These are phyloP conservation scores for Yamadazyma diddensiae DNA, from an alignment of 1,139 yeast genomes.

Conservation along the genomic window DNA sequence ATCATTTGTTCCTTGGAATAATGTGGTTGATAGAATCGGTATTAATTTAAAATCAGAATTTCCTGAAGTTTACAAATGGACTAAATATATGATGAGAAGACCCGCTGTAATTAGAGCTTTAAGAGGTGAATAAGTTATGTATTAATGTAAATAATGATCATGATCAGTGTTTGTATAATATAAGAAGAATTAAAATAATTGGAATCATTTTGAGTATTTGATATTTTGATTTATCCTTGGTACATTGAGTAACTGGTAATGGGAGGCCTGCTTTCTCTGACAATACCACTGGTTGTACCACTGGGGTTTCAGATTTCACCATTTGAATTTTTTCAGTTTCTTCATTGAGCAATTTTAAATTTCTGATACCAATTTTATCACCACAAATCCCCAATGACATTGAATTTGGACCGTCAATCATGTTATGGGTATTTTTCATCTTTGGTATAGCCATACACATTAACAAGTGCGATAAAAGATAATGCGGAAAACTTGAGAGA, in stretches of 20 bases:
- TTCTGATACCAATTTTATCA: not conserved
- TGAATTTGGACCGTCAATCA: too few relatives aligned
- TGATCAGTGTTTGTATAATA: conserved; percentile 1
- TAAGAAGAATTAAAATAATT: not conserved
- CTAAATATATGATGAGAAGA: conserved; percentile 86
- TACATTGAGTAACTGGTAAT: conserved; percentile 6
- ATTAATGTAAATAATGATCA: conserved; percentile 6
- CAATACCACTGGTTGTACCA: conserved; percentile 1
- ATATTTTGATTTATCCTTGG: too few relatives aligned
- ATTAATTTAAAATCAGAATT: conserved; percentile 82
- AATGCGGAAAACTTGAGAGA: not conserved
- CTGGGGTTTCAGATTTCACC: not conserved
- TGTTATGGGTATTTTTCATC: too few relatives aligned
- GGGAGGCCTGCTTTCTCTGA: too few relatives aligned
- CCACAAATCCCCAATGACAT: not conserved
- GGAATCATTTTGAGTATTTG: too few relatives aligned
- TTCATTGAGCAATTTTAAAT: too few relatives aligned
- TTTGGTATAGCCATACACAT: conserved; percentile 7
- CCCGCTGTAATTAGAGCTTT: conserved; percentile 80
- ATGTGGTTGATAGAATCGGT: conserved; percentile 90
- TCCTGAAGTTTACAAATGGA: conserved; percentile 97
- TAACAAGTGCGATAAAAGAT: not conserved
- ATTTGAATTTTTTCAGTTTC: too few relatives aligned
- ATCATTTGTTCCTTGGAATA: conserved; percentile 95
- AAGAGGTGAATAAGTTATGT: conserved; percentile 48